phyloP scores from a whole-genome alignment of 352 stramenopile species.

The Thraustochytrium striatum region DNA sequence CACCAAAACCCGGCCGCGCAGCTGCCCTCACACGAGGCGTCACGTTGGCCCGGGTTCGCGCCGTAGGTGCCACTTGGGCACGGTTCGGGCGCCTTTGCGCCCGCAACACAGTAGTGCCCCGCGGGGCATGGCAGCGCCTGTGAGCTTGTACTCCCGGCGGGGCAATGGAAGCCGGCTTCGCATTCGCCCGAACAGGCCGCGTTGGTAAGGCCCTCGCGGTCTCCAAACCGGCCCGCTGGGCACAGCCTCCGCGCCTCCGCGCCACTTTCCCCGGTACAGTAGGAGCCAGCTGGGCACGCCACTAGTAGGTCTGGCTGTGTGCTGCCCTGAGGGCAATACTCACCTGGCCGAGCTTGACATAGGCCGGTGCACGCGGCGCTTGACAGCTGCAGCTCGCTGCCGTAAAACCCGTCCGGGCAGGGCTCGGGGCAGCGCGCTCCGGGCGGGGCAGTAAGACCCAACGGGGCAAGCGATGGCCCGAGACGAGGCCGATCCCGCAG shows the following conservation, averaged over 20 bases:
- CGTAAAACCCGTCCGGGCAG: background rate
- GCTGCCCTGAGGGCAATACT: background rate
- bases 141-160: background rate
- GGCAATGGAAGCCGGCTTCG: no score
- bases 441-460: background rate
- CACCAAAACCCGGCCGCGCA: background rate
- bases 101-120: background rate
- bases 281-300: background rate
- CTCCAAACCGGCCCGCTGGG: no score
- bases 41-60: background rate
- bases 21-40: background rate
- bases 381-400: background rate
- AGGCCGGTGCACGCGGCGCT: background rate
- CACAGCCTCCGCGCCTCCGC: no score
- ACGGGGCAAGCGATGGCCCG: background rate
- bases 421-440: background rate
- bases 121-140: background rate
- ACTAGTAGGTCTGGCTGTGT: background rate
- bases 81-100: background rate
- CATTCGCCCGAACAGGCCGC: no score
- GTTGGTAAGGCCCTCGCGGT: no score
- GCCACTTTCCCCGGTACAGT: background rate
- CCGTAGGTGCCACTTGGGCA: background rate
- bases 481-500: background rate
- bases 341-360: background rate